These are phyloP conservation scores for Penicillium turbatum DNA, from an alignment of 495 filamentous ascomycete genomes.

Conservation along the genomic window DNA sequence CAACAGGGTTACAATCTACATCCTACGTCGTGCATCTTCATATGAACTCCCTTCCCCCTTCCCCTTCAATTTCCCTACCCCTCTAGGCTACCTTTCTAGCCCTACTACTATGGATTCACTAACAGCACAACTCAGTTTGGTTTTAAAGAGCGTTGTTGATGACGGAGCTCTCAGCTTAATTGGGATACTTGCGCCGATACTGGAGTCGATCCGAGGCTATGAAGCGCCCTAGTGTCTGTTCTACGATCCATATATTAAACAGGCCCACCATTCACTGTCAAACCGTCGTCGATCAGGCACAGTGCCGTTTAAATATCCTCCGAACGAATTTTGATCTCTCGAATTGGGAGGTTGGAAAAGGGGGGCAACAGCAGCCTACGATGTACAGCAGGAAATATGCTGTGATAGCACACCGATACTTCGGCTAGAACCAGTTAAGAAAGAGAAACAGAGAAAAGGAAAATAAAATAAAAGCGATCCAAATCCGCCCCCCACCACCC, in stretches of 20 bases:
- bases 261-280: slow-evolving; percentile 19
- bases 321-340: background rate
- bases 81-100: no score
- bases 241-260: slow-evolving; percentile 3
- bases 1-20: background rate
- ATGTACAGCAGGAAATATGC: background rate
- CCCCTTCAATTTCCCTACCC: background rate
- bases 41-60: background rate
- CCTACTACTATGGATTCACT: background rate
- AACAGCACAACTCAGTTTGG: background rate
- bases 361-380: background rate
- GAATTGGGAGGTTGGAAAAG: background rate
- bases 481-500: background rate
- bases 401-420: background rate
- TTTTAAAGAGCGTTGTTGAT: background rate
- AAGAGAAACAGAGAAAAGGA: background rate
- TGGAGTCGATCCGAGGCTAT: slow-evolving; percentile 11
- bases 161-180: slow-evolving; percentile 3
- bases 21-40: background rate
- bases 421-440: background rate
- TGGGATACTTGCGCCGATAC: slow-evolving; percentile 1
- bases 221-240: background rate
- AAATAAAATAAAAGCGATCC: background rate
- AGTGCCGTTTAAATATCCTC: background rate
- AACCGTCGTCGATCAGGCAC: slow-evolving; percentile 27